Evolutionary conservation across 768 basidiomycete species (phyloP).

Genomic region (Suillus weaverae): DNA sequence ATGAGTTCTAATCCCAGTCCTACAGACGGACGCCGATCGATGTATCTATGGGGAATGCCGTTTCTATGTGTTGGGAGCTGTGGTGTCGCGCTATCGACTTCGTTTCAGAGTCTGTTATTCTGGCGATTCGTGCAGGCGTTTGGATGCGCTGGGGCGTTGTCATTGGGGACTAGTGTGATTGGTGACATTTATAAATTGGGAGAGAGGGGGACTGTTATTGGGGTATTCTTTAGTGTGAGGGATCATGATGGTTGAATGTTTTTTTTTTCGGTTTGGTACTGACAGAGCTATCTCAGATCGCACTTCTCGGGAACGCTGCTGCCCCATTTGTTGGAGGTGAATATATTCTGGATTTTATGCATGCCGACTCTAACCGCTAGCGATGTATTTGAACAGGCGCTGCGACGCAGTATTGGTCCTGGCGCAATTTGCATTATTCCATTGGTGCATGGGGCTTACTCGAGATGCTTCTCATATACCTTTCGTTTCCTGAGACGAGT

Average conservation of each 20-base stretch:
- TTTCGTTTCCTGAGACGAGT: conserved; percentile 66
- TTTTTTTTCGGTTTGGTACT: neutral
- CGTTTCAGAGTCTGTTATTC: conserved; percentile 50
- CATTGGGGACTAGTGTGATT: conserved; percentile 57
- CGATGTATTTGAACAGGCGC: conserved; percentile 33
- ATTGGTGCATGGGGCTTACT: conserved; percentile 43
- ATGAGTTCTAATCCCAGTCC: neutral
- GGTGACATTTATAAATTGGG: conserved; percentile 68
- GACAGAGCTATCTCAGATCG: conserved; percentile 32
- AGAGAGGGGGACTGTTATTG: conserved; percentile 59
- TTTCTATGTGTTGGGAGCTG: conserved; percentile 58
- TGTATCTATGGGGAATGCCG: conserved; percentile 62
- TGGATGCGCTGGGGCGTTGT: conserved; percentile 58
- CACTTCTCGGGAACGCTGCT: conserved; percentile 59
- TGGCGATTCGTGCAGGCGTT: conserved; percentile 68
- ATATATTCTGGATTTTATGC: neutral
- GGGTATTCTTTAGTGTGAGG: conserved; percentile 53
- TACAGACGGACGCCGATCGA: conserved; percentile 61
- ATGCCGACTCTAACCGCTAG: neutral
- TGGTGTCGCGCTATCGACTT: conserved; percentile 52
- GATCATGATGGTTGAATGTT: conserved; percentile 12
- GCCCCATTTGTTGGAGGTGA: conserved; percentile 60
- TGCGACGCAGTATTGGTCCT: conserved; percentile 60
- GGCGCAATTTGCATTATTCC: conserved; percentile 57
- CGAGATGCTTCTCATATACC: conserved; percentile 39